A percentile compares a stretch with the other conserved stretches of the same genome.
Evolutionary conservation across 345 rosid genomes (phyloP).

Genomic region (Dovyalis caffra): DNA sequence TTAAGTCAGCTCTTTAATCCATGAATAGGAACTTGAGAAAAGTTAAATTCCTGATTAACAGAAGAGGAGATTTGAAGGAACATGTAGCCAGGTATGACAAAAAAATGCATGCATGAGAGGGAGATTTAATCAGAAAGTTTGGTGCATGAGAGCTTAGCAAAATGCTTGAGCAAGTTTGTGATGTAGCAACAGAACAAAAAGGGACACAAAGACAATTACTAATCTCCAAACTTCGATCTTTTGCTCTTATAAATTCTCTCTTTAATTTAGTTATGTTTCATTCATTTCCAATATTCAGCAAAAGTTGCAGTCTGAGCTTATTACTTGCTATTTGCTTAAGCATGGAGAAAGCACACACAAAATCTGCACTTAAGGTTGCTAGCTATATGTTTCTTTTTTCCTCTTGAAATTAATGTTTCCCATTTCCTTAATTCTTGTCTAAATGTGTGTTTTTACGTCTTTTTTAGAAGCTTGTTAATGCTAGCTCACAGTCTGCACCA

Average conservation of each 20-base stretch:
- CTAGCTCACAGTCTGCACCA: conserved; percentile 41
- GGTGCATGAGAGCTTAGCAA: conserved; percentile 51
- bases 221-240: conserved; percentile 61
- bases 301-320: background rate
- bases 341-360: conserved; percentile 69
- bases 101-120: conserved; percentile 47
- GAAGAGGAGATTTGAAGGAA: conserved; percentile 47
- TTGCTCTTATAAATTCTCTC: conserved; percentile 50
- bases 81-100: conserved; percentile 24
- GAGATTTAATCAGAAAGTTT: conserved; percentile 83
- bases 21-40: background rate
- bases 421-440: background rate
- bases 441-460: conserved; percentile 2
- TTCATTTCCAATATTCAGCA: background rate
- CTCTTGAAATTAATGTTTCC: too few species aligned
- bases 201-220: conserved; percentile 47
- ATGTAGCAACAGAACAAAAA: conserved; percentile 57
- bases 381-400: background rate
- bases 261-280: conserved; percentile 4
- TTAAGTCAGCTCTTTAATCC: conserved; percentile 1
- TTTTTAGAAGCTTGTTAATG: conserved; percentile 40
- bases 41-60: background rate
- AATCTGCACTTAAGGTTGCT: conserved; percentile 63
- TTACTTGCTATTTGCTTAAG: background rate
- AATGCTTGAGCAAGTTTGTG: conserved; percentile 41